A percentile compares a stretch with the other conserved stretches of the same genome.
Conservation (phyloP, 169 alveolate genomes). For the Perkinsus olseni region DNA sequence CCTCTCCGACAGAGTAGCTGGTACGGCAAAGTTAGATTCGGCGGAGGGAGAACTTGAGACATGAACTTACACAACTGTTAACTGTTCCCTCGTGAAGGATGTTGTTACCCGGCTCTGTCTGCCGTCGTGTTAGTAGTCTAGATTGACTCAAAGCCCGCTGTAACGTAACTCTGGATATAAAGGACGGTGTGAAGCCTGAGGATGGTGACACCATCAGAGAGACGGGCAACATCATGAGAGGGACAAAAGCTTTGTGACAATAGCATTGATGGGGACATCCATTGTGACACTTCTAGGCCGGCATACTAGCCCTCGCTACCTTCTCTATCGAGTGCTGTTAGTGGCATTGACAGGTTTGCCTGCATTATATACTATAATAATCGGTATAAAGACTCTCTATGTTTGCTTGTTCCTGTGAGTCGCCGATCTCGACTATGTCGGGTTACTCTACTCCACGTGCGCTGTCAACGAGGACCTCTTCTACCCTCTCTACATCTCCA, state of each 20-base stretch:
- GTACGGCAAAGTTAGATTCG: not conserved
- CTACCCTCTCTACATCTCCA: not conserved
- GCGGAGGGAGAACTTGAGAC: not conserved
- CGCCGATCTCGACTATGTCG: not conserved
- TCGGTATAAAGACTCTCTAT: not conserved
- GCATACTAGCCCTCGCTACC: not conserved
- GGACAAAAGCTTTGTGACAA: not conserved
- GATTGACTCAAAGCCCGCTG: no score
- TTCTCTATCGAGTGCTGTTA: not conserved
- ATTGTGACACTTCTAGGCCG: not conserved
- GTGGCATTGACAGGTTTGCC: not conserved
- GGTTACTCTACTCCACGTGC: not conserved
- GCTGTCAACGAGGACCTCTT: not conserved
- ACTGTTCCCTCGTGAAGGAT: not conserved
- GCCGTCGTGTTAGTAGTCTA: not conserved
- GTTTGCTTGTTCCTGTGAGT: not conserved
- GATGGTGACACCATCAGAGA: not conserved
- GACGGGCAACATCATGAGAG: not conserved
- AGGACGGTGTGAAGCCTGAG: not conserved
- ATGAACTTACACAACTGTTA: not conserved
- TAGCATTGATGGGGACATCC: not conserved
- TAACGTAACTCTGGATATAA: no score
- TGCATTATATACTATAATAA: not conserved
- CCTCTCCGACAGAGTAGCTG: not conserved
- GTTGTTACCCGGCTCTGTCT: not conserved